A percentile compares a stretch with the other conserved stretches of the same genome.
Evolutionary conservation across 306 rosid species (phyloP).

Genomic region (Sicyos edulis): DNA sequence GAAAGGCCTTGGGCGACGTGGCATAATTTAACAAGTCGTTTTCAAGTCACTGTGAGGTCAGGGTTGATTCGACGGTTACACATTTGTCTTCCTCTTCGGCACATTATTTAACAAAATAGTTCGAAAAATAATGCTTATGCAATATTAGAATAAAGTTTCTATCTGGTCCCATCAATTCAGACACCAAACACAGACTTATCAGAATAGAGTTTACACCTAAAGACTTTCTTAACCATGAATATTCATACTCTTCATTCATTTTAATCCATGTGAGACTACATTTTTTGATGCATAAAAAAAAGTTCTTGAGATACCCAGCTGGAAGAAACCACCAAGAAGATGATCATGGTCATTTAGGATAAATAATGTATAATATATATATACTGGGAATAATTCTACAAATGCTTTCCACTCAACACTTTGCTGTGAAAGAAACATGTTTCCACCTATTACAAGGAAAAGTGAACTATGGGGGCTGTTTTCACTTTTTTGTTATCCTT

Average conservation of each 20-base stretch:
- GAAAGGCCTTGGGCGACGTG: background rate
- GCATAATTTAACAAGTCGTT: background rate
- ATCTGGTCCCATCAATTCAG: background rate
- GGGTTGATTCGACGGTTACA: background rate
- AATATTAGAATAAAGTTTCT: background rate
- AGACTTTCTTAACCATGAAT: too few species aligned
- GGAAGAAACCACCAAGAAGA: conserved; percentile 12
- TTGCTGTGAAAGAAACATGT: background rate
- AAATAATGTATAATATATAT: background rate
- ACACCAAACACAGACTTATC: background rate
- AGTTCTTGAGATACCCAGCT: background rate
- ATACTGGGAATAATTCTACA: background rate
- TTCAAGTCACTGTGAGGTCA: conserved; percentile 4
- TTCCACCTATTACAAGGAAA: conserved; percentile 5
- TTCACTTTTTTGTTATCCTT: background rate
- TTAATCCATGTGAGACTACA: background rate
- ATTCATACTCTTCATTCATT: too few species aligned
- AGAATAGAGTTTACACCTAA: background rate
- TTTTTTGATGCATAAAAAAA: background rate
- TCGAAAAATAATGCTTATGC: background rate
- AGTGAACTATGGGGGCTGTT: background rate
- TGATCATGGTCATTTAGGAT: conserved; percentile 5
- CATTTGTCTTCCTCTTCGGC: background rate
- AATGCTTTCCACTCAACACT: conserved; percentile 20
- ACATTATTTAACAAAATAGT: background rate